phyloP scores from a whole-genome alignment of 805 yeast species.

The Wickerhamiella cacticola region DNA sequence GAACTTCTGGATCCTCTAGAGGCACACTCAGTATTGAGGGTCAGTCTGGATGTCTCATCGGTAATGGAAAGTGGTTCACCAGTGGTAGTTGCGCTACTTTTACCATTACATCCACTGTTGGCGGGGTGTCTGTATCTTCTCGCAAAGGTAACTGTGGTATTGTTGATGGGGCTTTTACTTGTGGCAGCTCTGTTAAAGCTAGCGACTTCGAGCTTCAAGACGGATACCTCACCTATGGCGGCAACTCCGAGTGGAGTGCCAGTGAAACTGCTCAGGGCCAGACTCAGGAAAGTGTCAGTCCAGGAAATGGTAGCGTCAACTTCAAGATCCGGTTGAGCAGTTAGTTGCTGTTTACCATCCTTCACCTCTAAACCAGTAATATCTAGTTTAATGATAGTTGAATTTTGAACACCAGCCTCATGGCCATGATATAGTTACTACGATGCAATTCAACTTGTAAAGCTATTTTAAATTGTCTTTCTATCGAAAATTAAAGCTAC shows the following conservation, averaged over 20 bases:
- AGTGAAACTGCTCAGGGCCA: conserved; percentile 33
- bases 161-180: conserved; percentile 27
- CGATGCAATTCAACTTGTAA: too few relatives aligned
- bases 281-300: conserved; percentile 38
- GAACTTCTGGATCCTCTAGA: conserved; percentile 69
- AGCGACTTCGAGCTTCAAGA: conserved; percentile 46
- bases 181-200: conserved; percentile 31
- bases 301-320: conserved; percentile 34
- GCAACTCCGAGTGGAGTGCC: conserved; percentile 50
- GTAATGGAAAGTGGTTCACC: conserved; percentile 74
- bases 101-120: conserved; percentile 46
- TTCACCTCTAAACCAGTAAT: too few relatives aligned
- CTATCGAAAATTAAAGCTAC: too few relatives aligned
- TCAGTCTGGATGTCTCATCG: conserved; percentile 64
- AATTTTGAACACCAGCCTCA: too few relatives aligned
- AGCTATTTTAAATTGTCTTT: too few relatives aligned
- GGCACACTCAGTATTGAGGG: conserved; percentile 36
- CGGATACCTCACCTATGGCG: conserved; percentile 48
- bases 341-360: too few relatives aligned
- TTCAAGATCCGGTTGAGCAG: conserved; percentile 17
- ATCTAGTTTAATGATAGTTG: too few relatives aligned
- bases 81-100: conserved; percentile 78
- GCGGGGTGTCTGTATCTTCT: conserved; percentile 57
- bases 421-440: too few relatives aligned
- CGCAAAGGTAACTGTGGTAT: conserved; percentile 61